Evolutionary conservation across 2,329 filamentous ascomycete genomes (phyloP).

Genomic region (Graphiopsis chlorocephala): DNA sequence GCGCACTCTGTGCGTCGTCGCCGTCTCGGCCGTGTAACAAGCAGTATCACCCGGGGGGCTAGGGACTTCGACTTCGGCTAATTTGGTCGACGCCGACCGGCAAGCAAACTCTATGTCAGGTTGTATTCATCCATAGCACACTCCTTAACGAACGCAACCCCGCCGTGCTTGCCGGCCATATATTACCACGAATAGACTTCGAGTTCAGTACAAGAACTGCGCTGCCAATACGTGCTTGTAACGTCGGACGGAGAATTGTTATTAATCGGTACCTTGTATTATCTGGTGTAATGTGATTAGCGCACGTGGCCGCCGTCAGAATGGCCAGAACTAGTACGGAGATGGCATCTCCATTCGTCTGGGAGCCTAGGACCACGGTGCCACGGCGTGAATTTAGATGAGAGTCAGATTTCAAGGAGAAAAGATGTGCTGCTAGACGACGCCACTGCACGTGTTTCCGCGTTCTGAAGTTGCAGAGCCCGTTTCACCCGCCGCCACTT

Average conservation of each 20-base stretch:
- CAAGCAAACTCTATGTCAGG: background rate
- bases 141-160: background rate
- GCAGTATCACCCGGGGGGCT: background rate
- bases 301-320: background rate
- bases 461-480: background rate
- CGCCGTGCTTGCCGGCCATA: background rate
- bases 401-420: background rate
- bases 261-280: slow-evolving; percentile 6
- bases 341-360: slow-evolving; percentile 4
- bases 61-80: background rate
- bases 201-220: background rate
- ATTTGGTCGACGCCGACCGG: background rate
- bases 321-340: slow-evolving; percentile 7
- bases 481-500: slow-evolving; percentile 14
- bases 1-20: background rate
- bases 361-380: background rate
- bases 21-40: slow-evolving; percentile 2
- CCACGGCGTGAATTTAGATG: background rate
- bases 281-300: background rate
- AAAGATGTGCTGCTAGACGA: background rate
- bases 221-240: background rate
- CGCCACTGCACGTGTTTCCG: background rate
- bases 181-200: slow-evolving; percentile 1
- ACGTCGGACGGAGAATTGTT: slow-evolving; percentile 9
- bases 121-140: background rate